Evolutionary conservation across 805 yeast genomes (phyloP).

Genomic region (Wickerhamiella musiphila): DNA sequence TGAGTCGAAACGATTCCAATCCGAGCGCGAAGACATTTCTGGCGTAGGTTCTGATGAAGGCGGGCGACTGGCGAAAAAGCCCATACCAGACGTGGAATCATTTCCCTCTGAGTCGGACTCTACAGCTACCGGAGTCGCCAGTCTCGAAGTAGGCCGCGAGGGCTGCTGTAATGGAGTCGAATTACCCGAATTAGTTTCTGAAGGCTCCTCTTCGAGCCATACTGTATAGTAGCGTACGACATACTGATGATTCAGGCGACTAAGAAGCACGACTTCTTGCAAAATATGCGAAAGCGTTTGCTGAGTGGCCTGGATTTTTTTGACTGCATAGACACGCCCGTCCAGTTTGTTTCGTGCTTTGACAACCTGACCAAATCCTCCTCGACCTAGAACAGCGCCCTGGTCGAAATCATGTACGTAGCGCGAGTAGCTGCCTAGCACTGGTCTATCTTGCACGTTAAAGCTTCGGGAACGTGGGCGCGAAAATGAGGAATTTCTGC

Average conservation of each 20-base stretch:
- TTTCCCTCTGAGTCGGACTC: no score
- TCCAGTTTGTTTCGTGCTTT: constrained; percentile 86
- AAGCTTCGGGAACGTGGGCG: background rate
- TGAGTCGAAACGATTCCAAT: no score
- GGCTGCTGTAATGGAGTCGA: no score
- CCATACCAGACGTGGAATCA: no score
- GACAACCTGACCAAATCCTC: constrained; percentile 98
- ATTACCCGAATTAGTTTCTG: no score
- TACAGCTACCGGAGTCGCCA: no score
- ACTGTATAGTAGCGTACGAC: constrained; percentile 95
- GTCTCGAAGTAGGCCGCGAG: no score
- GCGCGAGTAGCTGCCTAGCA: constrained; percentile 33
- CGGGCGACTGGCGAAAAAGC: no score
- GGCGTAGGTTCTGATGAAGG: no score
- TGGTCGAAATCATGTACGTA: constrained; percentile 92
- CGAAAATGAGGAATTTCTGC: background rate
- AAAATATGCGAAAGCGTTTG: constrained; percentile 47
- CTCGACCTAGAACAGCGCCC: constrained; percentile 75
- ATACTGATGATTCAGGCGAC: constrained; percentile 84
- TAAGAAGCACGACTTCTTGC: constrained; percentile 81
- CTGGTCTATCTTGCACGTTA: background rate
- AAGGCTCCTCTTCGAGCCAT: constrained; percentile 90
- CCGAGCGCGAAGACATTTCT: no score
- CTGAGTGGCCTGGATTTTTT: constrained; percentile 56
- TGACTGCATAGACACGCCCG: constrained; percentile 88